Conservation (phyloP, 768 basidiomycete species). For the Cystofilobasidium capitatum region DNA sequence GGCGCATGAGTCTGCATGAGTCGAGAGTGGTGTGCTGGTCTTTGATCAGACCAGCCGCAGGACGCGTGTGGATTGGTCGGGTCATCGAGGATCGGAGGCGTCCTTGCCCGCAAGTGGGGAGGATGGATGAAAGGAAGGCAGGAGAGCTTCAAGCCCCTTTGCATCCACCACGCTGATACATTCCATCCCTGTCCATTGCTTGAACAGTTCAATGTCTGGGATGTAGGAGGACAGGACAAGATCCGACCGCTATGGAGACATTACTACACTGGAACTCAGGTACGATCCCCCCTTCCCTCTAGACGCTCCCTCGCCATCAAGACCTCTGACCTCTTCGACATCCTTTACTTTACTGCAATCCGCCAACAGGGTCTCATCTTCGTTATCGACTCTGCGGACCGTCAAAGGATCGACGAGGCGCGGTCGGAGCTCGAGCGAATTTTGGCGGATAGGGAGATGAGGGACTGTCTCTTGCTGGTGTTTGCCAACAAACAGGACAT, state of each 20-base stretch:
- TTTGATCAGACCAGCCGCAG: not conserved
- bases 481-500: conserved; percentile 99
- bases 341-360: not conserved
- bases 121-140: too few species aligned
- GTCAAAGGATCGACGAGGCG: conserved; percentile 91
- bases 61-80: too few species aligned
- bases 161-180: too few species aligned
- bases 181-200: too few species aligned
- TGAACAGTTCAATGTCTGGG: conserved; percentile 82
- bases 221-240: conserved; percentile 99
- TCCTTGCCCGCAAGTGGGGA: too few species aligned
- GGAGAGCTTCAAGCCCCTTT: too few species aligned
- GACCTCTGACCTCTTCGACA: too few species aligned
- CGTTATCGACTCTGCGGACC: conserved; percentile 92
- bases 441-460: conserved; percentile 94
- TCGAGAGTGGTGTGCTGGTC: too few species aligned
- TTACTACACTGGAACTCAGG: conserved; percentile 95
- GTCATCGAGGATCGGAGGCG: too few species aligned
- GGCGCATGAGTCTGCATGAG: too few species aligned
- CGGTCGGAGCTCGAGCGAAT: conserved; percentile 92
- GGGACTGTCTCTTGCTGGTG: conserved; percentile 90
- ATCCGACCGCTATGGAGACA: conserved; percentile 97
- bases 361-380: conserved; percentile 70
- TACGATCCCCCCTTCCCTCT: conserved; percentile 26
- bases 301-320: not conserved